Base-by-base conservation (phyloP, 371 early-diverging fungal species). In the Entomophthora muscae region DNA sequence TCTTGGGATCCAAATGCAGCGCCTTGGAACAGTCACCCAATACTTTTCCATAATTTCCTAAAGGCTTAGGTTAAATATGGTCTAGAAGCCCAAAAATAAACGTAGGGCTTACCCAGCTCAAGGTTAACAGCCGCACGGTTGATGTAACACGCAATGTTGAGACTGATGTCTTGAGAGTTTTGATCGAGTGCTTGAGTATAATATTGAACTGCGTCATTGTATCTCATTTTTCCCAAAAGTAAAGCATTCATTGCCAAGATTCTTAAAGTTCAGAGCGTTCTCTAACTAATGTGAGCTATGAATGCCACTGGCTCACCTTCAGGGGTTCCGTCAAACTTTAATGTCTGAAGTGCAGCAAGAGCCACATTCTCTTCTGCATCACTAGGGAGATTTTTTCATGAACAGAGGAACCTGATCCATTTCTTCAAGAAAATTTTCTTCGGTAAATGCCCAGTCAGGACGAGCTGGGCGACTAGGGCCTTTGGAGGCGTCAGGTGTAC, bases 91-190 rank as follows among this genome's bases (percentile, higher is more conserved):
- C 17, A 60, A 55, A 53, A 28, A 61, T 26, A 24, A 3, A 27
- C 53, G 23, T 57, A 67, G 7, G 17, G 30, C 67, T 72, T 80
- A 83, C 91, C 73, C 42, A 95, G 78, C 68, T 93, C 90, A 17
- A 98, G 68, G 66, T 96, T 90, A 31, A 86, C 90, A 0, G 95
- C 95, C 1, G 98, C 98, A 22, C 98, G 74, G 72, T 98, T 98
- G 3, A 80, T 78, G 66, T 82, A 79, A 53, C 94, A 83, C 0
- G 83, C 76, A 53, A 91, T 86, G 30, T 83, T 84, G 30, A 96
- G 78, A 52, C 77, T 78, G 2, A 63, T 65, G 69, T 94, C 90
- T 13, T 78, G 77, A 69, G 87, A 85, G n/a, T 86, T 83, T 13
- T 81, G 83, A 10, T 83, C 88, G 29, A 98, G 69, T 0, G 87